phyloP scores from a whole-genome alignment of 2,329 filamentous ascomycete species.

The Drechslera avenae region DNA sequence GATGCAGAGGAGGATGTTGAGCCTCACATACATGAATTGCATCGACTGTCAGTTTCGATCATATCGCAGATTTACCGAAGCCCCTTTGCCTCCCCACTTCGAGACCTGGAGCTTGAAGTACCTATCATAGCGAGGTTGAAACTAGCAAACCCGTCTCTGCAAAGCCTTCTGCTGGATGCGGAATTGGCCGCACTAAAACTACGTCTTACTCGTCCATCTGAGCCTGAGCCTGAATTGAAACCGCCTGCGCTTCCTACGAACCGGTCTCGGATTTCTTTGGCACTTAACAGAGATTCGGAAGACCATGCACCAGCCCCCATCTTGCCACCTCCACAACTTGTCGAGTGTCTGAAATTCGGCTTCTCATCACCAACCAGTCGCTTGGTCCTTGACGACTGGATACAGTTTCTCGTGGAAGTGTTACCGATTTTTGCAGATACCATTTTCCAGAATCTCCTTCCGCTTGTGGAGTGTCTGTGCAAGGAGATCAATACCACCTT shows the following conservation, averaged over 20 bases:
- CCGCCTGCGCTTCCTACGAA: conserved; percentile 25
- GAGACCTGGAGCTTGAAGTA: conserved; percentile 70
- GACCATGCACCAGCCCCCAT: conserved; percentile 42
- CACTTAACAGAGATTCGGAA: conserved; percentile 36
- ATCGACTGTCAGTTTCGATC: conserved; percentile 71
- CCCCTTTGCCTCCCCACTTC: conserved; percentile 64
- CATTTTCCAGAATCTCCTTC: conserved; percentile 89
- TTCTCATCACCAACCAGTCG: conserved; percentile 76
- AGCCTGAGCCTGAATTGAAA: conserved; percentile 30
- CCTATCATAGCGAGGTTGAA: conserved; percentile 71
- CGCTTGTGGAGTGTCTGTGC: conserved; percentile 88
- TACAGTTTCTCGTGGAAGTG: conserved; percentile 80
- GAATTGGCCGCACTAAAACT: conserved; percentile 75
- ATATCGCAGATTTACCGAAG: conserved; percentile 68
- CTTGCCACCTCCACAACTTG: conserved; percentile 69
- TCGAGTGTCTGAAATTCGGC: conserved; percentile 83
- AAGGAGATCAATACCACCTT: conserved; percentile 76
- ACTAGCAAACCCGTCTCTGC: conserved; percentile 66
- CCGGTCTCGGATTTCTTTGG: conserved; percentile 39
- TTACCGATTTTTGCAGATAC: conserved; percentile 81
- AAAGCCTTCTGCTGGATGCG: conserved; percentile 79
- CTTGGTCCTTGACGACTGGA: conserved; percentile 87
- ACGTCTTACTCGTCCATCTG: conserved; percentile 39
- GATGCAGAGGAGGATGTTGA: conserved; percentile 42
- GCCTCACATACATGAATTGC: conserved; percentile 65